These are phyloP conservation scores for Blastocystis hominis DNA, from an alignment of 352 stramenopile genomes.

Conservation along the genomic window DNA sequence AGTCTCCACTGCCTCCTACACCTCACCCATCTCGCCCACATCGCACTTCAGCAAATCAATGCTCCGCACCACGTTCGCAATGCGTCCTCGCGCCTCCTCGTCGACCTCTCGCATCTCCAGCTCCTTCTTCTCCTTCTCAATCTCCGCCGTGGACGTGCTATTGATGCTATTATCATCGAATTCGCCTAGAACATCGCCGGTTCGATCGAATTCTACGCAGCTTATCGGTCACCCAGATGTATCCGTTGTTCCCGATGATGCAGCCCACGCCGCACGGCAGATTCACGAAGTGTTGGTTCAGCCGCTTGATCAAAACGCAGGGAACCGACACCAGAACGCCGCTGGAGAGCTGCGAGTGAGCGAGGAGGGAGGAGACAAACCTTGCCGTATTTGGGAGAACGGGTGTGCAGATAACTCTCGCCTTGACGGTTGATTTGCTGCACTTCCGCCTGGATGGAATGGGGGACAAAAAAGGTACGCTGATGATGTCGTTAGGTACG, in stretches of 20 bases:
- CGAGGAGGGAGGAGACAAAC: not conserved
- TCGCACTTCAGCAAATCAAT: slow-evolving; percentile 12
- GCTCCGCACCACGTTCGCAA: slow-evolving; percentile 11
- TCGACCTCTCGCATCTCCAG: not conserved
- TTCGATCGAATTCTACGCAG: not conserved
- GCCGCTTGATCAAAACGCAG: slow-evolving; percentile 37
- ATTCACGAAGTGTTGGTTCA: slow-evolving; percentile 53
- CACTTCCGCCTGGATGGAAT: slow-evolving; percentile 15
- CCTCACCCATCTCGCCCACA: not conserved
- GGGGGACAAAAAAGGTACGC: slow-evolving; percentile 1
- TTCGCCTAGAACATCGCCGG: not conserved
- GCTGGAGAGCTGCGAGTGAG: slow-evolving; percentile 10
- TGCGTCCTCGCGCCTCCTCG: not conserved
- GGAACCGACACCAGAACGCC: slow-evolving; percentile 38
- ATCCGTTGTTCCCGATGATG: slow-evolving; percentile 53
- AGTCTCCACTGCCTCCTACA: slow-evolving; percentile 31
- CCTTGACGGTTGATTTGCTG: slow-evolving; percentile 15
- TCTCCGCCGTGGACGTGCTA: slow-evolving; percentile 31
- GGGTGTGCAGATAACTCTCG: slow-evolving; percentile 3
- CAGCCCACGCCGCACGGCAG: slow-evolving; percentile 35
- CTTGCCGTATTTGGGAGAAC: slow-evolving; percentile 55
- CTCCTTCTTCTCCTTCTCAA: slow-evolving; percentile 35
- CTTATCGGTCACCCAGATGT: slow-evolving; percentile 49
- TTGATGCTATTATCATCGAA: slow-evolving; percentile 7
- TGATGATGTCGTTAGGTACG: slow-evolving; percentile 33